Conservation (phyloP, 805 yeast species). For the Candida maltosa region DNA sequence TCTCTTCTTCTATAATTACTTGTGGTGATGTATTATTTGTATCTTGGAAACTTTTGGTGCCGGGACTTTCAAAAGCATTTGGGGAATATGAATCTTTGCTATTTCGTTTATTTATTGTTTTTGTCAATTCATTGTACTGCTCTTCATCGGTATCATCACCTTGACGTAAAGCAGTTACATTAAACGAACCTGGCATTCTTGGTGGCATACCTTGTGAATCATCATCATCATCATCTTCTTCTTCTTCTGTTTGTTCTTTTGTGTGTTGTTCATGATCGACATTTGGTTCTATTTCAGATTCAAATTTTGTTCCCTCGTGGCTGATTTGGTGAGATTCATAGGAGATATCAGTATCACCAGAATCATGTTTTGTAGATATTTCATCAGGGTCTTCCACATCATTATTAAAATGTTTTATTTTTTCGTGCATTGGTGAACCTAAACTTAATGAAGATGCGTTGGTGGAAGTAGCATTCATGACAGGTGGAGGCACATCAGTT, state of each 20-base stretch:
- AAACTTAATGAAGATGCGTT: not conserved
- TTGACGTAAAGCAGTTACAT: slow-evolving; percentile 12
- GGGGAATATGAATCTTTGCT: not conserved
- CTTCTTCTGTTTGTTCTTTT: not conserved
- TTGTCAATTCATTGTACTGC: slow-evolving; percentile 11
- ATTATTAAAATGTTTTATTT: not conserved
- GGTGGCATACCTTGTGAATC: slow-evolving; percentile 8
- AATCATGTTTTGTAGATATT: no score
- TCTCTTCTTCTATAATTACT: not conserved
- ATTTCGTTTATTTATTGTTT: slow-evolving; percentile 6
- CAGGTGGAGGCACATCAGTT: no score
- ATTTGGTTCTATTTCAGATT: not conserved
- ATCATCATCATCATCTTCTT: slow-evolving; percentile 1
- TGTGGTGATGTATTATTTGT: not conserved
- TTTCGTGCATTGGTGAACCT: slow-evolving; percentile 3
- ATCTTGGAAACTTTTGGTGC: not conserved
- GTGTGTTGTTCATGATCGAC: not conserved
- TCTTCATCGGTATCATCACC: slow-evolving; percentile 10
- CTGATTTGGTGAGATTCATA: not conserved
- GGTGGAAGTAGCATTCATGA: not conserved
- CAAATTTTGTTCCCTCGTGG: not conserved
- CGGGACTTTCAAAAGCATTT: not conserved
- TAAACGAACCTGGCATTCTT: slow-evolving; percentile 17
- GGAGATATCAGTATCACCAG: not conserved
- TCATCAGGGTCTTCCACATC: not conserved